Evolutionary conservation across 352 stramenopile genomes (phyloP).

Genomic region (Phytophthora palmivora): DNA sequence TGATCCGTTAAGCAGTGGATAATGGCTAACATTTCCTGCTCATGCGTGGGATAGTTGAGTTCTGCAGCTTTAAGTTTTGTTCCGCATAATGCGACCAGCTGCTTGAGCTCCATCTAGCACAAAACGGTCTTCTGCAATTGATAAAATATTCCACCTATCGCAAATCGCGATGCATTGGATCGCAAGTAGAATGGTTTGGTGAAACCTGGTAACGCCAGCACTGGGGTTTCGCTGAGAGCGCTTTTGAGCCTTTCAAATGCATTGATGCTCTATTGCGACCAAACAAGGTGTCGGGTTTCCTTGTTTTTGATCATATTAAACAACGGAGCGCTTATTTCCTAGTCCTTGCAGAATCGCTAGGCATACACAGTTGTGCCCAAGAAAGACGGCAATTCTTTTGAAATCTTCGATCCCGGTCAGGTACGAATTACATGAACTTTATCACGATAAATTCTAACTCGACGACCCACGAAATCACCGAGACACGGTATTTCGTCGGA

Average conservation of each 20-base stretch:
- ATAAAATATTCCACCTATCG: no score
- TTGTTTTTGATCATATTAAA: not conserved
- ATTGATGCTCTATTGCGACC: no score
- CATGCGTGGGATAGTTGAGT: slow-evolving; percentile 23
- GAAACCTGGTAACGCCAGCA: no score
- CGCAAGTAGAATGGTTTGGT: no score
- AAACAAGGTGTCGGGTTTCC: not conserved
- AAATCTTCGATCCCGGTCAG: not conserved
- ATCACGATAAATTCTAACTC: not conserved
- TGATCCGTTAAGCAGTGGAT: slow-evolving; percentile 7
- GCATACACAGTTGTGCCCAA: no score
- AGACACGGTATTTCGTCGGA: not conserved
- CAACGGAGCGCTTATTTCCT: not conserved
- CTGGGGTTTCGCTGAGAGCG: not conserved
- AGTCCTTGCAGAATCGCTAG: not conserved
- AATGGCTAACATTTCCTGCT: slow-evolving; percentile 25
- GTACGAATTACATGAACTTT: not conserved
- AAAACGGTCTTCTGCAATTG: not conserved
- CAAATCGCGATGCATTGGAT: no score
- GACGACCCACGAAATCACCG: not conserved
- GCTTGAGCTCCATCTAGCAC: not conserved
- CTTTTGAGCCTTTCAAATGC: not conserved
- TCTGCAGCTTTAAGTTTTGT: slow-evolving; percentile 10
- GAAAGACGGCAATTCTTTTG: not conserved
- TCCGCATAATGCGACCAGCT: slow-evolving; percentile 9